A percentile compares a stretch with the other conserved stretches of the same genome.
phyloP scores from a whole-genome alignment of 306 rosid genomes.

The Carpinus viminea region DNA sequence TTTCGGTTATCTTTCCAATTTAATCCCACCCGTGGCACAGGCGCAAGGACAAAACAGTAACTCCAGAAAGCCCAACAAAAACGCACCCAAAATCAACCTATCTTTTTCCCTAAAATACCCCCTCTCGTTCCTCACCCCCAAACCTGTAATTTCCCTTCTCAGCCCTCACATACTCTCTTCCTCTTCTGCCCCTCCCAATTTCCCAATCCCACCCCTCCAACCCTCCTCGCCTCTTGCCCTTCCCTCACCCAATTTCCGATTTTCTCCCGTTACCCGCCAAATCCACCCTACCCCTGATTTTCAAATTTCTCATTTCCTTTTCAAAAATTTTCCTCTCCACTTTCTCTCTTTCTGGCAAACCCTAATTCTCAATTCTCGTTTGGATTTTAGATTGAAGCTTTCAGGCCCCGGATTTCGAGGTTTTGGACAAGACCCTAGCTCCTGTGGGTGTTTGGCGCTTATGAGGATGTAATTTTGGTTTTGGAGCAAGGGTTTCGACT shows the following conservation, averaged over 20 bases:
- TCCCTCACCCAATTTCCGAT: slow-evolving; percentile 55
- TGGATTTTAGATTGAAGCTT: slow-evolving; percentile 35
- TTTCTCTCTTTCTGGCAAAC: slow-evolving; percentile 16
- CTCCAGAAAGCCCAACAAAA: slow-evolving; percentile 14
- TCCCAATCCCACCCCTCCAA: slow-evolving; percentile 34
- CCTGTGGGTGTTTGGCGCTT: slow-evolving; percentile 11
- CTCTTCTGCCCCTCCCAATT: slow-evolving; percentile 72
- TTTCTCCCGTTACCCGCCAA: slow-evolving; percentile 90
- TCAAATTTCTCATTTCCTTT: slow-evolving; percentile 42
- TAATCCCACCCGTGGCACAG: no score
- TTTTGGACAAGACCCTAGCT: slow-evolving; percentile 22
- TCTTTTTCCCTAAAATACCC: slow-evolving; percentile 89
- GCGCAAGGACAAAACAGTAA: slow-evolving; percentile 71
- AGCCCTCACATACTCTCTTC: slow-evolving; percentile 59
- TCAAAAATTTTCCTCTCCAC: background rate
- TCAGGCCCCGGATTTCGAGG: slow-evolving; percentile 3
- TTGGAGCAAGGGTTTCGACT: slow-evolving; percentile 31
- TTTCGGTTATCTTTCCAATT: no score
- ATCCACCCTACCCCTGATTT: slow-evolving; percentile 40
- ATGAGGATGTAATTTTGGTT: slow-evolving; percentile 12
- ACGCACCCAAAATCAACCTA: slow-evolving; percentile 20
- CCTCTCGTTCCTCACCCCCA: slow-evolving; percentile 40
- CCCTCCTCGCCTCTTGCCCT: slow-evolving; percentile 69
- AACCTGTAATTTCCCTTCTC: slow-evolving; percentile 73
- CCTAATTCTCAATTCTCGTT: slow-evolving; percentile 10